These are phyloP conservation scores for Chaetomiaceae sp. DNA, from an alignment of 2,329 filamentous ascomycete genomes.

Conservation along the genomic window DNA sequence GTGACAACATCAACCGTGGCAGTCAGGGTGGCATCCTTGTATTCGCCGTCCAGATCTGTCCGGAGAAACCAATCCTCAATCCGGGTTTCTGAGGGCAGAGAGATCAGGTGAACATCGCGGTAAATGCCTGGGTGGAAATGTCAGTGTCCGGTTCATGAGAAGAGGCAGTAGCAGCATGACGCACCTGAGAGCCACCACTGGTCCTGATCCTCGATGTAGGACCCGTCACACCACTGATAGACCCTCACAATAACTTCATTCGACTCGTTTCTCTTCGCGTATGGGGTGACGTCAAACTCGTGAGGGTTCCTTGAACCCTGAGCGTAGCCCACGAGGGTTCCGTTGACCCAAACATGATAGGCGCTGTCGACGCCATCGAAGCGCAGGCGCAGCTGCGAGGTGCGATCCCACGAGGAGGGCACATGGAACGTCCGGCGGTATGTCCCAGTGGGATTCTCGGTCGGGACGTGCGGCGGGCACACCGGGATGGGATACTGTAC, in stretches of 20 bases:
- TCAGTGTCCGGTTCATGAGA: too few relatives aligned
- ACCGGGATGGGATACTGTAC: slow-evolving; percentile 62
- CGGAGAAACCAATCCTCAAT: slow-evolving; percentile 58
- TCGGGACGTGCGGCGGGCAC: slow-evolving; percentile 58
- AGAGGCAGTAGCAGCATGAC: neutral
- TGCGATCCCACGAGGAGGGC: slow-evolving; percentile 42
- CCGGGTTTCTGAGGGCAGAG: slow-evolving; percentile 46
- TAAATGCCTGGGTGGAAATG: too few relatives aligned
- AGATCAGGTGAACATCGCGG: slow-evolving; percentile 59
- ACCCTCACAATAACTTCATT: slow-evolving; percentile 62
- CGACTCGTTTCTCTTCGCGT: slow-evolving; percentile 36
- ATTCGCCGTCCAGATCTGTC: slow-evolving; percentile 48
- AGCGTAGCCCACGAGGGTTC: slow-evolving; percentile 59
- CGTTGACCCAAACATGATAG: slow-evolving; percentile 67
- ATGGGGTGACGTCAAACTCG: slow-evolving; percentile 62
- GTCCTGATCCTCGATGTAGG: slow-evolving; percentile 67
- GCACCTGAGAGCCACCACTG: slow-evolving; percentile 63
- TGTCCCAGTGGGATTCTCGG: slow-evolving; percentile 60
- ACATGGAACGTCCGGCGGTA: slow-evolving; percentile 55
- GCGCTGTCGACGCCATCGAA: slow-evolving; percentile 71
- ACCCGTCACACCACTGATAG: slow-evolving; percentile 66
- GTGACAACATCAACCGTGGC: slow-evolving; percentile 44
- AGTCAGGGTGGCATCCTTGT: slow-evolving; percentile 47
- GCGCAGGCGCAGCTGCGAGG: slow-evolving; percentile 53
- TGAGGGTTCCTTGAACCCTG: slow-evolving; percentile 65